phyloP scores from a whole-genome alignment of 1,284 basidiomycete species.

The Exobasidium cylindrosporum region DNA sequence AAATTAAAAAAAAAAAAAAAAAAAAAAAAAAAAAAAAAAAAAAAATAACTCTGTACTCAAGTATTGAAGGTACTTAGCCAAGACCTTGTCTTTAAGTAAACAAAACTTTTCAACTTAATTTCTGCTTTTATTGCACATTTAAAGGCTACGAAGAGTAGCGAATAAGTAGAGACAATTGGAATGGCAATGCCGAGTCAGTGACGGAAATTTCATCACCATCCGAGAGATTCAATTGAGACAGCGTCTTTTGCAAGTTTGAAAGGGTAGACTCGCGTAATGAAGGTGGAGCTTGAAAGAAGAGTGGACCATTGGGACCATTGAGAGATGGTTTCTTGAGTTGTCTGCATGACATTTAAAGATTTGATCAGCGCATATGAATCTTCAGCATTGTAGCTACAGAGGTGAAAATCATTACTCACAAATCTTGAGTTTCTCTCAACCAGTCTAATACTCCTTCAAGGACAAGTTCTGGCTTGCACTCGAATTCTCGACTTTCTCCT shows the following conservation, averaged over 20 bases:
- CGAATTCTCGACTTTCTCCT: constrained; percentile 62
- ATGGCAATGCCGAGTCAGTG: constrained; percentile 82
- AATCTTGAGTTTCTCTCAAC: constrained; percentile 35
- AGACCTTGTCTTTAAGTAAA: too few species aligned
- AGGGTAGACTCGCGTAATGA: constrained; percentile 82
- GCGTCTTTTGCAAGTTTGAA: constrained; percentile 78
- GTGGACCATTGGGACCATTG: constrained; percentile 55
- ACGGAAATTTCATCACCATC: constrained; percentile 77
- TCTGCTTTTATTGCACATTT: too few species aligned
- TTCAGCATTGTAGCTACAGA: constrained; percentile 20
- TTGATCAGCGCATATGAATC: too few species aligned
- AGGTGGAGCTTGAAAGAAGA: constrained; percentile 89
- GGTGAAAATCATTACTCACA: constrained; percentile 25
- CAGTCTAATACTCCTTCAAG: constrained; percentile 38
- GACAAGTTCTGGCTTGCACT: constrained; percentile 17
- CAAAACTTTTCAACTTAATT: too few species aligned
- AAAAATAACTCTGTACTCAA: too few species aligned
- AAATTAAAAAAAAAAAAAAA: too few species aligned
- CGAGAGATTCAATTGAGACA: constrained; percentile 70
- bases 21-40: too few species aligned
- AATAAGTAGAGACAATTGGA: constrained; percentile 55
- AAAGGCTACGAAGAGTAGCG: constrained; percentile 9
- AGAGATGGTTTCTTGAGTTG: constrained; percentile 43
- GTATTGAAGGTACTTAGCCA: too few species aligned
- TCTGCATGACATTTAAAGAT: too few species aligned